Conservation (phyloP, 2,329 filamentous ascomycete genomes). For the Aspergillus calidoustus region DNA sequence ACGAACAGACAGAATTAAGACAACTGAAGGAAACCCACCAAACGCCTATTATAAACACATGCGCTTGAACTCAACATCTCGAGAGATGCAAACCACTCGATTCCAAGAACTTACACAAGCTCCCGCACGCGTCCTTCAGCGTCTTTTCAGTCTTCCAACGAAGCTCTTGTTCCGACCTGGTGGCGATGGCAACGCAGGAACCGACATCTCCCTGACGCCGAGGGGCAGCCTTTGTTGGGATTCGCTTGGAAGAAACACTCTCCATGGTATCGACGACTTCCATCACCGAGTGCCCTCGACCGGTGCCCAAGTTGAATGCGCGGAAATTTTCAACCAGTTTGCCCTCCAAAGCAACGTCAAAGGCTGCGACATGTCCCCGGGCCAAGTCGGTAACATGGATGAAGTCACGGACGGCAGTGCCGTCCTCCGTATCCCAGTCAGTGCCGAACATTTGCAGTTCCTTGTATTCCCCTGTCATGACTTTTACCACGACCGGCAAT, state of each 20-base stretch:
- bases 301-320: conserved; percentile 47
- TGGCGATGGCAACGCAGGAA: conserved; percentile 44
- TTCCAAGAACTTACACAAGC: conserved; percentile 43
- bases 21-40: conserved; percentile 9
- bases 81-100: conserved; percentile 37
- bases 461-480: conserved; percentile 59
- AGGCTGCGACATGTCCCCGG: conserved; percentile 65
- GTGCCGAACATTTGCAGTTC: conserved; percentile 66
- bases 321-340: conserved; percentile 46
- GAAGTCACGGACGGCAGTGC: conserved; percentile 69
- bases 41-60: conserved; percentile 8
- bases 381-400: conserved; percentile 71
- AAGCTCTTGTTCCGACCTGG: conserved; percentile 59
- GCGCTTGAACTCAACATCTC: neutral
- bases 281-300: conserved; percentile 43
- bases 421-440: conserved; percentile 69
- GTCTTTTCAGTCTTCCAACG: conserved; percentile 46
- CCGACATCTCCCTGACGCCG: conserved; percentile 46
- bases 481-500: conserved; percentile 66
- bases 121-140: conserved; percentile 42
- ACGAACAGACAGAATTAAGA: conserved; percentile 7
- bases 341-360: conserved; percentile 45
- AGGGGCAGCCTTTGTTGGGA: conserved; percentile 37
- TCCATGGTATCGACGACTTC: conserved; percentile 47
- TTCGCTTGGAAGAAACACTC: conserved; percentile 38